These are phyloP conservation scores for Mycena haematopus DNA, from an alignment of 768 basidiomycete species.

Conservation along the genomic window DNA sequence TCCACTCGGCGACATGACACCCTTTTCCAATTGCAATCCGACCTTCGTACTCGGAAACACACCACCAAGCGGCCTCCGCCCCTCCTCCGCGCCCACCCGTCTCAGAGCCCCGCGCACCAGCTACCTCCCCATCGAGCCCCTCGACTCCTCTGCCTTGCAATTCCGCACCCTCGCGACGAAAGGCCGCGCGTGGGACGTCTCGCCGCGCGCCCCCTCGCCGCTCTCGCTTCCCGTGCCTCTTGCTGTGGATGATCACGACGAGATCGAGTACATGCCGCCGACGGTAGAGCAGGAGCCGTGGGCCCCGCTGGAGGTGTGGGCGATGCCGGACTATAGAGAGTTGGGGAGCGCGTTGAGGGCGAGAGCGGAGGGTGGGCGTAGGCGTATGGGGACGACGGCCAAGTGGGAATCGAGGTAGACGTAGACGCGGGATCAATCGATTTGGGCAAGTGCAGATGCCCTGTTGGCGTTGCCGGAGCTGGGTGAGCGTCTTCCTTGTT, in stretches of 20 bases:
- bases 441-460: slow-evolving; percentile 18
- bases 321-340: slow-evolving; percentile 49
- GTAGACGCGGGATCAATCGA: no score
- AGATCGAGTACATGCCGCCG: slow-evolving; percentile 60
- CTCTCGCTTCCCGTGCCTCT: slow-evolving; percentile 28
- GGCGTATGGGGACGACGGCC: slow-evolving; percentile 39
- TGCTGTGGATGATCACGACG: slow-evolving; percentile 45
- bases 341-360: slow-evolving; percentile 46
- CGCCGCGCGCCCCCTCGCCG: slow-evolving; percentile 50
- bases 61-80: slow-evolving; percentile 55
- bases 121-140: slow-evolving; percentile 21
- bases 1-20: slow-evolving; percentile 78
- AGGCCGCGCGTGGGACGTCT: slow-evolving; percentile 80
- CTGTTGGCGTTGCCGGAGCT: slow-evolving; percentile 39
- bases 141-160: slow-evolving; percentile 28
- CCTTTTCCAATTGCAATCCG: slow-evolving; percentile 68
- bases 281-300: slow-evolving; percentile 44
- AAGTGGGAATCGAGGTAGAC: slow-evolving; percentile 38
- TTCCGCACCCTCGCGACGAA: slow-evolving; percentile 73
- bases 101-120: slow-evolving; percentile 59
- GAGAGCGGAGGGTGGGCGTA: slow-evolving; percentile 39
- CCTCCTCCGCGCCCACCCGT: slow-evolving; percentile 74
- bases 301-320: slow-evolving; percentile 51
- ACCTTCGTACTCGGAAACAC: slow-evolving; percentile 35
- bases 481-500: not conserved